Evolutionary conservation across 1,284 basidiomycete species (phyloP).

Genomic region (Meira nashicola): DNA sequence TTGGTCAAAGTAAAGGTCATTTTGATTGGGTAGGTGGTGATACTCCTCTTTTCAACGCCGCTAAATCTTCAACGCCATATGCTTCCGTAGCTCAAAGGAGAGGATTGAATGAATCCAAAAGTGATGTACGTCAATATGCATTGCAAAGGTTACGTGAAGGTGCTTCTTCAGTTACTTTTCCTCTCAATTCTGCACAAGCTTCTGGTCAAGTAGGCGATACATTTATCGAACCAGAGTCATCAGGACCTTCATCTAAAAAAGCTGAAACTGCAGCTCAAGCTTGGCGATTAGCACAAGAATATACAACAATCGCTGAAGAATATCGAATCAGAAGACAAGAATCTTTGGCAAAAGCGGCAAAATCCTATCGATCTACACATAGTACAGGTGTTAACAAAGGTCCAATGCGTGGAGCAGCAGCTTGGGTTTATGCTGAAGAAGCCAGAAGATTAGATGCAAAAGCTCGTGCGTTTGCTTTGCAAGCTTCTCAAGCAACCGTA

Average conservation of each 20-base stretch:
- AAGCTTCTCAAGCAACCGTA: slow-evolving; percentile 48
- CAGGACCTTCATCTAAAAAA: neutral
- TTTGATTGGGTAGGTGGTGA: slow-evolving; percentile 14
- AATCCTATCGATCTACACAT: slow-evolving; percentile 19
- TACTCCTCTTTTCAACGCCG: neutral
- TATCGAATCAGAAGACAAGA: slow-evolving; percentile 46
- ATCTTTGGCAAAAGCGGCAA: slow-evolving; percentile 45
- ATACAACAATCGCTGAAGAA: slow-evolving; percentile 27
- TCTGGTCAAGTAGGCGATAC: neutral
- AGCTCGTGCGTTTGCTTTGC: slow-evolving; percentile 48
- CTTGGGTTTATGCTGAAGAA: slow-evolving; percentile 51
- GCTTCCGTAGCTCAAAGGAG: neutral
- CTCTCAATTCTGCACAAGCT: slow-evolving; percentile 1
- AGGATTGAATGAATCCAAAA: neutral
- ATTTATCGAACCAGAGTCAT: neutral
- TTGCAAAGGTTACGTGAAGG: neutral
- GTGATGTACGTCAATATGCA: neutral
- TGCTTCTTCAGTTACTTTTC: slow-evolving; percentile 2
- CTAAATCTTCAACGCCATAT: neutral
- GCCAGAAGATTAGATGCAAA: slow-evolving; percentile 49
- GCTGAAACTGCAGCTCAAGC: neutral
- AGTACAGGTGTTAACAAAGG: slow-evolving; percentile 19
- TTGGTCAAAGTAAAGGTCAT: slow-evolving; percentile 12
- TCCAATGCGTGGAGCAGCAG: slow-evolving; percentile 24
- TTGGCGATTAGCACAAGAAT: slow-evolving; percentile 3